These are phyloP conservation scores for Onygena corvina DNA, from an alignment of 2,329 filamentous ascomycete species.

Conservation along the genomic window DNA sequence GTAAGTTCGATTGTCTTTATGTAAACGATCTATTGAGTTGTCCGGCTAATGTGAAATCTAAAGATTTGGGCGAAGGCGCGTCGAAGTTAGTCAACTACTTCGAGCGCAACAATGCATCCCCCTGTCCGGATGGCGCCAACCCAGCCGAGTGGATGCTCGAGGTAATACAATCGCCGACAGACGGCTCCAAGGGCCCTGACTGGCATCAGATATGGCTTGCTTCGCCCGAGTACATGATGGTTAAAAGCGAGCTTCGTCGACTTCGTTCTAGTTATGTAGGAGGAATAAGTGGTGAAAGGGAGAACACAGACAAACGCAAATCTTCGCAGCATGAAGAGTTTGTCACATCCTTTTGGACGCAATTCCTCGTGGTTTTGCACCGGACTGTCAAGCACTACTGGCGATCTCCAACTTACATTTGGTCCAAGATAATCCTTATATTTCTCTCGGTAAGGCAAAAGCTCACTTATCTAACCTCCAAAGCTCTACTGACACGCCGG, in stretches of 20 bases:
- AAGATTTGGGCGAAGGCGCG: slow-evolving; percentile 41
- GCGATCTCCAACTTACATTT: slow-evolving; percentile 81
- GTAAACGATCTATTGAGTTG: slow-evolving; percentile 58
- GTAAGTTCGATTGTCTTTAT: too few species aligned
- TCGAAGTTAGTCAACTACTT: slow-evolving; percentile 51
- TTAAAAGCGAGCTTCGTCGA: slow-evolving; percentile 35
- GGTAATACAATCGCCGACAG: slow-evolving; percentile 48
- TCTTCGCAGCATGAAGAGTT: slow-evolving; percentile 50
- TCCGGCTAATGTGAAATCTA: slow-evolving; percentile 24
- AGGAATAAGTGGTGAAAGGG: neutral
- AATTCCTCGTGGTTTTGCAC: slow-evolving; percentile 54
- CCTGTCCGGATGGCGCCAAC: slow-evolving; percentile 51
- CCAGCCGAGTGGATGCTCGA: slow-evolving; percentile 65
- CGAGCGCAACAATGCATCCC: slow-evolving; percentile 48
- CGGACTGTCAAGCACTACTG: slow-evolving; percentile 87
- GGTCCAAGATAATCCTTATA: slow-evolving; percentile 65
- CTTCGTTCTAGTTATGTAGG: slow-evolving; percentile 33
- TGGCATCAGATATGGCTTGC: slow-evolving; percentile 44
- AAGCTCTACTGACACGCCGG: too few species aligned
- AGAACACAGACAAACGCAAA: too few species aligned
- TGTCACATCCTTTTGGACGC: slow-evolving; percentile 58
- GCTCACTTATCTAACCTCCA: slow-evolving; percentile 8
- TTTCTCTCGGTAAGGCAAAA: slow-evolving; percentile 32
- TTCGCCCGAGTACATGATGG: slow-evolving; percentile 41
- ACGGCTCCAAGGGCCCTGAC: slow-evolving; percentile 49